phyloP scores from a whole-genome alignment of 768 basidiomycete genomes.

The Mrakia hoshinonis region DNA sequence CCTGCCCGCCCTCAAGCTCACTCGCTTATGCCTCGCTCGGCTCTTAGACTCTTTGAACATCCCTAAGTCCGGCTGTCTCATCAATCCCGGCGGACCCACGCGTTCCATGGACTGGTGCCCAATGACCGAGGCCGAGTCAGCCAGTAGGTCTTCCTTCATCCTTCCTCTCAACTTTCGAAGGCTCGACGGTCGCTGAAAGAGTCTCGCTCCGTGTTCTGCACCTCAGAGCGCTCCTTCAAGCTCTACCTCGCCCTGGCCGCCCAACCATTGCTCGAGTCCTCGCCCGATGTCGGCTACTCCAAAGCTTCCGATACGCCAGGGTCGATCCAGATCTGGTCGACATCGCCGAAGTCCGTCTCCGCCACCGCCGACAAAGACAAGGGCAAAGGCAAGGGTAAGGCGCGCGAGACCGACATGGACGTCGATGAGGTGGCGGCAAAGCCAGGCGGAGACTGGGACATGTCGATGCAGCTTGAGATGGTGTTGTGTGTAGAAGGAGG shows the following conservation, averaged over 20 bases:
- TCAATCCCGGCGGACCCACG: slow-evolving; percentile 82
- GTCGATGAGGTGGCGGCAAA: slow-evolving; percentile 8
- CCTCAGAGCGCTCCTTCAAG: slow-evolving; percentile 48
- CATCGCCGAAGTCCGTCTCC: slow-evolving; percentile 32
- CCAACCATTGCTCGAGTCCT: slow-evolving; percentile 56
- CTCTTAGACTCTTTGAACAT: not conserved
- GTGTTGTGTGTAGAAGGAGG: slow-evolving; percentile 77
- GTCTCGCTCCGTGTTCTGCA: too few relatives aligned
- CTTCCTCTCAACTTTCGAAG: too few relatives aligned
- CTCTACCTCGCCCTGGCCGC: slow-evolving; percentile 82
- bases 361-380: not conserved
- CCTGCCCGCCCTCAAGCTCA: not conserved
- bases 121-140: slow-evolving; percentile 44
- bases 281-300: slow-evolving; percentile 59
- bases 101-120: slow-evolving; percentile 95
- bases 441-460: slow-evolving; percentile 42
- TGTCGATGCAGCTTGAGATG: slow-evolving; percentile 60
- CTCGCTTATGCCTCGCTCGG: not conserved
- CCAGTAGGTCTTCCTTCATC: slow-evolving; percentile 26
- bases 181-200: too few relatives aligned
- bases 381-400: slow-evolving; percentile 11
- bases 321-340: slow-evolving; percentile 81
- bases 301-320: slow-evolving; percentile 45
- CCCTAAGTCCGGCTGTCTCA: slow-evolving; percentile 51
- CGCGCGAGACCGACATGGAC: not conserved